Evolutionary conservation across 352 stramenopile species (phyloP), one percentile per base, ranked within the genome.

Genomic region (Phytopythium aichiense): DNA sequence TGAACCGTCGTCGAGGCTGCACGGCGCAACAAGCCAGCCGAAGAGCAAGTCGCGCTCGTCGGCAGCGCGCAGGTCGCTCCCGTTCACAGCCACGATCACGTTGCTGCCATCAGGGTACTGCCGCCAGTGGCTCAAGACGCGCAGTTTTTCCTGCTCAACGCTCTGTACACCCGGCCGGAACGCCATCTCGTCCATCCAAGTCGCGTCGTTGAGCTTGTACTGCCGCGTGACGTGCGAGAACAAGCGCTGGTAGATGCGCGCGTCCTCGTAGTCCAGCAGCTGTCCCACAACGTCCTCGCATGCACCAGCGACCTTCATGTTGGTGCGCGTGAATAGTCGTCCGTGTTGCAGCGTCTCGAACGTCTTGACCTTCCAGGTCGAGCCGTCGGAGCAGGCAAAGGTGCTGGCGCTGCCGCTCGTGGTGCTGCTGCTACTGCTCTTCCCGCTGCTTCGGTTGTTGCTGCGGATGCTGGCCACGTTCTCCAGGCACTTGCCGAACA

Each of bases 81-180:
- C 63, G 30, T 61, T 73, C 37, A 79, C 53, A 25, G 76, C 74
- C 40, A 88, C 71, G 30, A 84, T 68, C 22, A 88, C 74, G 20
- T 77, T 76, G 56, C 77, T 84, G 15, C 80, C 77, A 50, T 86
- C 77, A 0, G 77, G 76, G 42, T 89, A 88, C 57, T 89, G 70
- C n/a, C 77, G 69, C 60, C 64, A 69, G 45, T 89, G 76, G 18
- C 69, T 87, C 56, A 89, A 51, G 16, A 85, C 61, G 33, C 67
- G 63, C 31, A 73, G 15, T 2, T 48, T 60, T 20, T 74, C 60
- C 30, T 30, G 23, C 2, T 48, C 35, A 0, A 50, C 60, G 25
- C 42, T 18, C 6, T 66, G 42, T 7, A 76, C 66, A 35, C 54
- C 67, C 12, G 73, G 61, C 9, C 76, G 69, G 51, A 88, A 77